Percentiles rank a stretch among this genome's conserved stretches.
Conservation (phyloP, 1,139 yeast species). For the Magnusiomyces magnusii region DNA sequence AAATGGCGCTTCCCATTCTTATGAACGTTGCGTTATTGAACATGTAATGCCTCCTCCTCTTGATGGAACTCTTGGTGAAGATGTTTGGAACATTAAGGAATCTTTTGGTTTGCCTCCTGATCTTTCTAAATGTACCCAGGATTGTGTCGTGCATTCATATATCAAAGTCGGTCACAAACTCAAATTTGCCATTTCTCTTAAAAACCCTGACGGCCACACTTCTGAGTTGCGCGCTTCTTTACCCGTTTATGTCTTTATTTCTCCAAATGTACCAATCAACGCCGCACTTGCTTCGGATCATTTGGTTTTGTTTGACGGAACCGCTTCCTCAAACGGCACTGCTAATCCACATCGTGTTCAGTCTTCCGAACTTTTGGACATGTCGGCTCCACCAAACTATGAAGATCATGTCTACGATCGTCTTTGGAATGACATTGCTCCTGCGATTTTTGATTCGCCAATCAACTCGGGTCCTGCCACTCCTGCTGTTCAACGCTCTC, state of each 20-base stretch:
- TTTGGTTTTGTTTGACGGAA: neutral
- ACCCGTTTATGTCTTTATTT: slow-evolving; percentile 60
- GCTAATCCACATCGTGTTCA: slow-evolving; percentile 10
- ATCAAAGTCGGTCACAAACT: slow-evolving; percentile 66
- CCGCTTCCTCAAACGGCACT: slow-evolving; percentile 14
- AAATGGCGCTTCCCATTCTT: slow-evolving; percentile 37
- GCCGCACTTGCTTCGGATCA: slow-evolving; percentile 38
- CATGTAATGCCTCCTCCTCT: slow-evolving; percentile 40
- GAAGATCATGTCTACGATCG: slow-evolving; percentile 80
- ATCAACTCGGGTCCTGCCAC: slow-evolving; percentile 45
- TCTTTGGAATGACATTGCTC: slow-evolving; percentile 61
- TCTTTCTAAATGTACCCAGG: slow-evolving; percentile 73
- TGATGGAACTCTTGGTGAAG: slow-evolving; percentile 39
- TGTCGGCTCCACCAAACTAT: slow-evolving; percentile 83
- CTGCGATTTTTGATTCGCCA: slow-evolving; percentile 52
- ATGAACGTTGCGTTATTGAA: slow-evolving; percentile 51
- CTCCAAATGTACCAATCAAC: slow-evolving; percentile 64
- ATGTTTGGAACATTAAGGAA: slow-evolving; percentile 70
- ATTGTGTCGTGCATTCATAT: slow-evolving; percentile 52
- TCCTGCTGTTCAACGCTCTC: slow-evolving; percentile 31
- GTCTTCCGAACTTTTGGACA: slow-evolving; percentile 8
- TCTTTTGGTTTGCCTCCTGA: slow-evolving; percentile 59
- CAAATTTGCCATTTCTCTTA: slow-evolving; percentile 53
- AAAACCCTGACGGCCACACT: slow-evolving; percentile 68
- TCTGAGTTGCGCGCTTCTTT: slow-evolving; percentile 71